These are phyloP conservation scores for Kodamaea sagamina DNA, from an alignment of 805 yeast species.

Conservation along the genomic window DNA sequence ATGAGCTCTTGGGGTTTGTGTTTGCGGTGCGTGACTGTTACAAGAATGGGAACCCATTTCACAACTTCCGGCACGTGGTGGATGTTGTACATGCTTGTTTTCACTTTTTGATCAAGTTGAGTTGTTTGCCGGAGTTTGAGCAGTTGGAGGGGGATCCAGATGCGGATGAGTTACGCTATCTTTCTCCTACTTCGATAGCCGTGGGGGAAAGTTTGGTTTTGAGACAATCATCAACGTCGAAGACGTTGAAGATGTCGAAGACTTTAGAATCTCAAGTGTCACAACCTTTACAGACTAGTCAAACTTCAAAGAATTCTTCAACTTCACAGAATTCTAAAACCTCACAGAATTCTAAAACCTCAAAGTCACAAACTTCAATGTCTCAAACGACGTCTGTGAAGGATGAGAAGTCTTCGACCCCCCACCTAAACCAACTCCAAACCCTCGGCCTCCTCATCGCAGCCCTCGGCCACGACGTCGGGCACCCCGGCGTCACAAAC, in stretches of 20 bases:
- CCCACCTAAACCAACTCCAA: conserved; percentile 42
- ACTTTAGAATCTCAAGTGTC: too few species aligned
- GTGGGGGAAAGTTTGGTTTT: too few species aligned
- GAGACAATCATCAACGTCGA: conserved; percentile 1
- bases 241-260: too few species aligned
- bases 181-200: too few species aligned
- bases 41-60: conserved; percentile 85
- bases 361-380: too few species aligned
- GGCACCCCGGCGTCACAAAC: conserved; percentile 96
- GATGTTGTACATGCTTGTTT: conserved; percentile 93
- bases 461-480: conserved; percentile 92
- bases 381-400: too few species aligned
- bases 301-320: too few species aligned
- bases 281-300: too few species aligned
- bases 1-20: conserved; percentile 58
- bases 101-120: conserved; percentile 53
- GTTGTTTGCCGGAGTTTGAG: conserved; percentile 39
- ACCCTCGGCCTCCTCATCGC: conserved; percentile 68
- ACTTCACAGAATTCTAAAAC: too few species aligned
- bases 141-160: conserved; percentile 37
- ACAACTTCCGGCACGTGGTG: conserved; percentile 92
- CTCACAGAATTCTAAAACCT: too few species aligned
- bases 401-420: too few species aligned
- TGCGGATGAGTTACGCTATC: conserved; percentile 27
- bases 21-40: conserved; percentile 76